Percentiles rank a stretch among this genome's conserved stretches.
phyloP scores from a whole-genome alignment of 2,329 filamentous ascomycete genomes.

The Neofusicoccum umdonicola region DNA sequence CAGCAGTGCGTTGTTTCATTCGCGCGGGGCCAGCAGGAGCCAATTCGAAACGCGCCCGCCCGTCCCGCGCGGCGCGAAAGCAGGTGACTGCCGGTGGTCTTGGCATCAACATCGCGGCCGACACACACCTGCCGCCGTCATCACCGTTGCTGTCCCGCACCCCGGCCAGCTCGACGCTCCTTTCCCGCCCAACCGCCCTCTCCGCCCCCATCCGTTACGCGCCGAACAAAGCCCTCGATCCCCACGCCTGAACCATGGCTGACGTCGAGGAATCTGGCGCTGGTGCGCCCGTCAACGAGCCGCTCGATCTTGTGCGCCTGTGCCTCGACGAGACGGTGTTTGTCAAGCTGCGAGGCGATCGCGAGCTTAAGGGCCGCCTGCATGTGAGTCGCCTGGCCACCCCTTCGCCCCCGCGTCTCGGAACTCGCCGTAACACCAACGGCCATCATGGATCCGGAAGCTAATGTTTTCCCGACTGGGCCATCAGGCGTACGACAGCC shows the following conservation, averaged over 20 bases:
- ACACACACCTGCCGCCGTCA: conserved; percentile 7
- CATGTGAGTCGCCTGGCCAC: conserved; percentile 61
- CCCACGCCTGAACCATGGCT: conserved; percentile 60
- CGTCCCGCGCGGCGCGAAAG: conserved; percentile 5
- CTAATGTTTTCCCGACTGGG: not conserved
- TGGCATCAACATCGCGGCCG: conserved; percentile 5
- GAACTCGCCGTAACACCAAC: not conserved
- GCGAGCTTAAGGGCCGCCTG: conserved; percentile 90
- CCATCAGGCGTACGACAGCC: conserved; percentile 88
- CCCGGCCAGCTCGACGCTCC: conserved; percentile 2
- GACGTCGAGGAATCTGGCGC: conserved; percentile 72
- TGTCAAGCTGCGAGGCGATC: conserved; percentile 92
- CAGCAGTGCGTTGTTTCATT: not conserved
- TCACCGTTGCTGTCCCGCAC: not conserved
- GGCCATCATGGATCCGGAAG: not conserved
- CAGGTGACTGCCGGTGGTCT: conserved; percentile 5
- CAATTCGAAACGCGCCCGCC: not conserved
- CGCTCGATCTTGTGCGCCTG: conserved; percentile 91
- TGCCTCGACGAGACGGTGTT: conserved; percentile 95
- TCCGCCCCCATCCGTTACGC: not conserved
- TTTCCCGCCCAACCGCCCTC: not conserved
- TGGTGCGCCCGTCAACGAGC: conserved; percentile 69
- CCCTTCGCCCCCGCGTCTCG: not conserved
- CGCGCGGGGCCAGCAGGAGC: not conserved
- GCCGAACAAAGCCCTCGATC: not conserved